Base-by-base conservation (phyloP, 2,329 filamentous ascomycete genomes). In the Tetracladium maxilliforme region DNA sequence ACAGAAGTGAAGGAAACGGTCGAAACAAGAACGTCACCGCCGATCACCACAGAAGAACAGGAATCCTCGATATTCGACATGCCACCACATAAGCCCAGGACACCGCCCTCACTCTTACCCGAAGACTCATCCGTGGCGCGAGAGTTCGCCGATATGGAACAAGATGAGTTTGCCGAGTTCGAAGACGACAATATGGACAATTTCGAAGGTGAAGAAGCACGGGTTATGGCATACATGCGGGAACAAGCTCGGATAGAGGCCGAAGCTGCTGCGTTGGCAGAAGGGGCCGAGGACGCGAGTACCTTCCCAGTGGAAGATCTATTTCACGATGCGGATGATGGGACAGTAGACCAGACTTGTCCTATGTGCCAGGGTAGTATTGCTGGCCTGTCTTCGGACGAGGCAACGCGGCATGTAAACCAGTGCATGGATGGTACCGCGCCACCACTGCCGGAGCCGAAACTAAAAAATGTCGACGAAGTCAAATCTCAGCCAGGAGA, bases 381-480 rank as follows among this genome's bases (percentile, higher is more conserved):
- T 17, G 51, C 47, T 10, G 73, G 70, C 0, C 46, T 74, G 9
- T 67, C 56, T 28, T 44, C 52, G 31, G 70, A 84, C 43, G 69
- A 87, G 38, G 77, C 74, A 7, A 79, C 77, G 6, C 54, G 76
- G 3, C 90, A 98, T 47, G 90, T 98, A 35, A 98, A 98, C 45
- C 71, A 75, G 7, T 98, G 90, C 49, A 60, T 98, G 3, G 90
- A 98, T 44, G 83, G 83, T 3, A 78, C 77, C 22, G 67, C 78
- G 5, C 64, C 70, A 22, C 64, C 74, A 3, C 40, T 77, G 10
- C 64, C 43, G 26, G 31, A 4, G 10, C 34, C 3, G 32, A 33
- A 20, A 31, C 26, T 7, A 19, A 51, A 6, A 37, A 14, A 31
- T 40, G 12, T 34, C 40, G 15, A 21, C 34, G 16, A 30, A 37